Percentiles rank a stretch among this genome's conserved stretches.
phyloP scores from a whole-genome alignment of 192 early-diverging fungal genomes.

The Coemansia sp. region DNA sequence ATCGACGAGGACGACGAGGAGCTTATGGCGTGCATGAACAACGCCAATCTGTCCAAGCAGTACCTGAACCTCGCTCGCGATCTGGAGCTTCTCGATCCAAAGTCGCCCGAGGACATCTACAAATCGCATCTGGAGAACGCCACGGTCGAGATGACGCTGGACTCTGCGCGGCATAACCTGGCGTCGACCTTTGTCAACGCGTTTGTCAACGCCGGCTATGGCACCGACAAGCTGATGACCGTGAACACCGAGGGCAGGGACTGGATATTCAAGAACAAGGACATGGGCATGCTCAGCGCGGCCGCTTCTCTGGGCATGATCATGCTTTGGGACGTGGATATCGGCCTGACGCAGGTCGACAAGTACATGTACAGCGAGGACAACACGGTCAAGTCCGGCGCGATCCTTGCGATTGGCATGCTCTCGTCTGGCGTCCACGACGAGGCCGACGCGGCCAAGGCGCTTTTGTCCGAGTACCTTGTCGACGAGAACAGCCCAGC shows the following conservation, averaged over 20 bases:
- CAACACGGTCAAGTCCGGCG: constrained; percentile 91
- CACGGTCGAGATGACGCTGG: constrained; percentile 66
- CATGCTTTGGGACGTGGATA: constrained; percentile 91
- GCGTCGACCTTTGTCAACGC: constrained; percentile 98
- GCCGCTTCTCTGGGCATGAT: constrained; percentile 92
- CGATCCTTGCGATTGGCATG: constrained; percentile 90
- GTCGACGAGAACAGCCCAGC: constrained; percentile 56
- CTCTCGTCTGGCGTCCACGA: constrained; percentile 85
- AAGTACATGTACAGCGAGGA: constrained; percentile 81
- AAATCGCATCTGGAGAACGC: constrained; percentile 93
- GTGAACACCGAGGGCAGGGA: constrained; percentile 64
- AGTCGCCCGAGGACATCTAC: constrained; percentile 97
- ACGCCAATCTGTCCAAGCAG: constrained; percentile 80
- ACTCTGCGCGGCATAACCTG: constrained; percentile 93
- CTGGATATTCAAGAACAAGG: constrained; percentile 99
- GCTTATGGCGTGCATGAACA: constrained; percentile 84
- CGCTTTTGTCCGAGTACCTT: constrained; percentile 80
- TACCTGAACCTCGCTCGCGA: constrained; percentile 87
- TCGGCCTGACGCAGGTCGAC: constrained; percentile 87
- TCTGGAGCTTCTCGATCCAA: constrained; percentile 92
- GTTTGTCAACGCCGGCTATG: constrained; percentile 97
- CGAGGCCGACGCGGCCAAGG: constrained; percentile 89
- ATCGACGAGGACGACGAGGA: constrained; percentile 79
- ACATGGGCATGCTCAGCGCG: constrained; percentile 92
- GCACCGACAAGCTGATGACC: constrained; percentile 84